Percentiles rank a stretch among this genome's conserved stretches.
These are phyloP conservation scores for Amylocystis lapponica DNA, from an alignment of 768 basidiomycete genomes.

Conservation along the genomic window DNA sequence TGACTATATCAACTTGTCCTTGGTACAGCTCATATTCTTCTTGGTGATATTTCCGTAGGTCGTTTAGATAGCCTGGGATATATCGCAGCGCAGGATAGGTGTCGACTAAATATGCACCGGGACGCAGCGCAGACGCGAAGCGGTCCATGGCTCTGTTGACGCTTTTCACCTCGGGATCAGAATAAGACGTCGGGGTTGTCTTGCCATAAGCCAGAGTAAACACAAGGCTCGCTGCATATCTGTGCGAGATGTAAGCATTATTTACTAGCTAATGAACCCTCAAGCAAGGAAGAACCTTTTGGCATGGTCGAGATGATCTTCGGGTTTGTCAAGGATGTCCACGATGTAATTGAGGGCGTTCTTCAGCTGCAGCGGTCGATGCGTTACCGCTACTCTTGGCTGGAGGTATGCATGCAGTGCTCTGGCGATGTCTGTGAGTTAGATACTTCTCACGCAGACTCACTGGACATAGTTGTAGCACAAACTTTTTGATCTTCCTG, in stretches of 20 bases:
- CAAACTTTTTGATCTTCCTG: conserved; percentile 17
- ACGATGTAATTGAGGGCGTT: conserved; percentile 30
- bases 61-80: conserved; percentile 57
- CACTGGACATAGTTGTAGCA: conserved; percentile 15
- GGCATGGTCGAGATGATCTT: conserved; percentile 28
- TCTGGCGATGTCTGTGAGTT: conserved; percentile 5
- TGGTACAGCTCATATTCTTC: conserved; percentile 32
- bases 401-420: conserved; percentile 31
- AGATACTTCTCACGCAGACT: neutral
- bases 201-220: conserved; percentile 37
- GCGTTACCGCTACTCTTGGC: conserved; percentile 25
- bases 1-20: conserved; percentile 22
- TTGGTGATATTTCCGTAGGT: conserved; percentile 48
- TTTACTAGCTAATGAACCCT: neutral
- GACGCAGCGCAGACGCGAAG: conserved; percentile 31
- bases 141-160: conserved; percentile 30
- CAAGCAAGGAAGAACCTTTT: conserved; percentile 21
- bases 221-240: conserved; percentile 35
- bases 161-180: conserved; percentile 29
- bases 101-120: conserved; percentile 32
- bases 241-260: conserved; percentile 3
- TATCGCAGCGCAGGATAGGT: conserved; percentile 29
- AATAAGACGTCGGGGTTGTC: conserved; percentile 30
- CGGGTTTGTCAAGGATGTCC: conserved; percentile 29
- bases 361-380: conserved; percentile 27